Base-by-base conservation (phyloP, 78 protist genomes). In the Dictyostelium citrinum region DNA sequence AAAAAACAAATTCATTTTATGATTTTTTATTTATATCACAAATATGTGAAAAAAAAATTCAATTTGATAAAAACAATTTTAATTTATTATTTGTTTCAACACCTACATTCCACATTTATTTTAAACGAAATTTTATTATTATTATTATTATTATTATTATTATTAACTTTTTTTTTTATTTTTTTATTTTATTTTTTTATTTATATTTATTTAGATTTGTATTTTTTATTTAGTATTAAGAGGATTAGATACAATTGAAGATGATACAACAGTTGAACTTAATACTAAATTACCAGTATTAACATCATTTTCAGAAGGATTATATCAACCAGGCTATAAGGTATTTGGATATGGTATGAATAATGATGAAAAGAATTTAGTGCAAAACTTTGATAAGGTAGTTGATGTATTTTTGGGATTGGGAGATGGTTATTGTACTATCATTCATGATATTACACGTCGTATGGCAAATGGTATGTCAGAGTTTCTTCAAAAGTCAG, bases 191-290 rank as follows among this genome's bases (percentile, higher is more conserved):
- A 27, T 27, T 78, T 39, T 51, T n/a, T 82, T 71, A 31, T 22
- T 12, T 7, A 3, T 55, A 27, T n/a, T 46, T 60, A 11, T 41
- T 16, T 33, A 95, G 90, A 75, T 98, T 60, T 97, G 98, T 84
- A 64, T 98, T 27, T 98, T 98, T 80, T 98, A 98, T 82, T 91
- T 98, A 37, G 99, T 98, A 37, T 93, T 98, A 81, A 91, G 99
- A 17, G 99, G 97, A 17, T 95, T 98, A 58, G 99, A 98, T 90
- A 98, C 99, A 2, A 91, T 98, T 24, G 99, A 97, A 96, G 99
- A 98, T 67, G 99, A 98, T 83, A 97, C 96, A 83, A 85, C 96
- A 31, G 81, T 97, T 3, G 60, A 91, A 51, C 35, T 67, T 5
- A 91, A 35, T 35, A 64, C 39, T 14, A 95, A 97, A 67, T 78